phyloP scores from a whole-genome alignment of 2,329 filamentous ascomycete genomes.

The Clarireedia hainanense region DNA sequence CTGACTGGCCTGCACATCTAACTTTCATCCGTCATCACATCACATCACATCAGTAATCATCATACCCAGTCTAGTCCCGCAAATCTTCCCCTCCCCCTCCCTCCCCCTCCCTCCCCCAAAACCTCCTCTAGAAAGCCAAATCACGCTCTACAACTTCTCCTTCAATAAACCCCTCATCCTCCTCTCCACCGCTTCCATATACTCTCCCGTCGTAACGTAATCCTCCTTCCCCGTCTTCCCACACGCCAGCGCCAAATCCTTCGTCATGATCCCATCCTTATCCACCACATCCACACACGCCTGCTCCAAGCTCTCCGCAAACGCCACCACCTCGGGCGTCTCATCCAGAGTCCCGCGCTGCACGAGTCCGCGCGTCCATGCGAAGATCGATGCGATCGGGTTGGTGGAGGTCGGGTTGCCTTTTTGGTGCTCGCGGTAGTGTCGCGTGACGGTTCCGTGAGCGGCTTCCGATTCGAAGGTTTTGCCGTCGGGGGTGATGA shows the following conservation, averaged over 20 bases:
- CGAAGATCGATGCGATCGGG: constrained; percentile 98
- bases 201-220: constrained; percentile 89
- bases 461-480: constrained; percentile 97
- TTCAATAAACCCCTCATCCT: constrained; percentile 74
- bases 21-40: too few species aligned
- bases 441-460: constrained; percentile 95
- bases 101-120: background rate
- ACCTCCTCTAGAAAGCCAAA: background rate
- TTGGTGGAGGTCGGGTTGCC: constrained; percentile 95
- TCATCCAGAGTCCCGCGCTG: constrained; percentile 90
- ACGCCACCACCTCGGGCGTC: constrained; percentile 86
- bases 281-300: constrained; percentile 94
- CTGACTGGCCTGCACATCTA: too few species aligned
- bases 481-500: constrained; percentile 93
- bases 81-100: background rate
- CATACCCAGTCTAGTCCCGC: background rate
- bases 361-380: constrained; percentile 90
- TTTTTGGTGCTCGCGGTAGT: constrained; percentile 99
- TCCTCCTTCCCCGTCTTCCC: constrained; percentile 77
- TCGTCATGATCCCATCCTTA: constrained; percentile 94
- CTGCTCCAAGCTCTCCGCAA: constrained; percentile 85
- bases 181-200: constrained; percentile 86
- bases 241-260: constrained; percentile 92
- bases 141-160: constrained; percentile 55
- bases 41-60: background rate